A percentile compares a stretch with the other conserved stretches of the same genome.
phyloP scores from a whole-genome alignment of 345 rosid genomes.

The Salix purpurea region DNA sequence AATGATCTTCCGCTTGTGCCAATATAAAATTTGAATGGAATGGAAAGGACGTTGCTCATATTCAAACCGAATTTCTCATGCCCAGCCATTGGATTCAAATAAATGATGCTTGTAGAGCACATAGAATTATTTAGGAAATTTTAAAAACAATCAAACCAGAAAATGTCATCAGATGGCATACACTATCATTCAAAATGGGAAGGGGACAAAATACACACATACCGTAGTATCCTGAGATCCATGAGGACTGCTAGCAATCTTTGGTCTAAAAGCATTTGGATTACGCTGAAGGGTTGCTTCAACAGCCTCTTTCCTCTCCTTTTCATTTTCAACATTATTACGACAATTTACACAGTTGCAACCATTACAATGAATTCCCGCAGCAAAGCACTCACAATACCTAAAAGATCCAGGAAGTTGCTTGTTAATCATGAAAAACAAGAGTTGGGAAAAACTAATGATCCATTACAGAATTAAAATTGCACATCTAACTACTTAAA shows the following conservation, averaged over 20 bases:
- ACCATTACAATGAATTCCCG: constrained; percentile 66
- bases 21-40: not conserved
- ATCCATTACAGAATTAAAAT: no score
- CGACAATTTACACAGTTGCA: constrained; percentile 76
- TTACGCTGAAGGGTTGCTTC: constrained; percentile 55
- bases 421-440: not conserved
- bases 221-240: constrained; percentile 50
- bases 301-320: constrained; percentile 57
- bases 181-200: constrained; percentile 1
- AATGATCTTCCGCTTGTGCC: no score
- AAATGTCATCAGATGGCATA: not conserved
- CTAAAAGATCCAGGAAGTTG: constrained; percentile 30
- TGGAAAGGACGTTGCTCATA: not conserved
- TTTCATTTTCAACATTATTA: constrained; percentile 63
- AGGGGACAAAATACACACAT: constrained; percentile 8
- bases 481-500: no score
- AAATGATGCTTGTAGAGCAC: no score
- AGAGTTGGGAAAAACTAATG: not conserved
- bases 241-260: constrained; percentile 60
- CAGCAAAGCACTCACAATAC: constrained; percentile 90
- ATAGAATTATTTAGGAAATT: not conserved
- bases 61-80: not conserved
- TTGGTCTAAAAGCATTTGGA: constrained; percentile 70
- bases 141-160: not conserved
- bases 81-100: not conserved